phyloP scores from a whole-genome alignment of 2,329 filamentous ascomycete species.

The Colletotrichum sp. region DNA sequence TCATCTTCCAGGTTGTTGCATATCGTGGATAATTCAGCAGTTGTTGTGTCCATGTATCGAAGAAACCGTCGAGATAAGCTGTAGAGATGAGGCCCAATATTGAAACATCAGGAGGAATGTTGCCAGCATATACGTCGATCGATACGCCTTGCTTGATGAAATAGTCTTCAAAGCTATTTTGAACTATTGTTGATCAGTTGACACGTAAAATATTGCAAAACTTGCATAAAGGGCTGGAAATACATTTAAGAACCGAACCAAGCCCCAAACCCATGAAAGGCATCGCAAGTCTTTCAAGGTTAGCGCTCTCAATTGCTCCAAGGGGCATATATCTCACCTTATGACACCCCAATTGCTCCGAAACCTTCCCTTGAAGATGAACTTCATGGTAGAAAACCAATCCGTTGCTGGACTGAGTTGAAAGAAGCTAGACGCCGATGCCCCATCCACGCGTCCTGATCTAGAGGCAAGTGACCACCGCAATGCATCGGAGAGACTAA shows the following conservation, averaged over 20 bases:
- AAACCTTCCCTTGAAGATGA: background rate
- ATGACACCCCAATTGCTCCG: background rate
- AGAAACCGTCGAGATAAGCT: constrained; percentile 22
- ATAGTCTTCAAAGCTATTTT: constrained; percentile 20
- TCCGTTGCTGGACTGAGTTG: constrained; percentile 16
- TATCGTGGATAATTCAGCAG: constrained; percentile 23
- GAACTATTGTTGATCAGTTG: background rate
- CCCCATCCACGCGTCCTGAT: background rate
- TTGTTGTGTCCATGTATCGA: constrained; percentile 17
- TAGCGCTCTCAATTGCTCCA: background rate
- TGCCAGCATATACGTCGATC: constrained; percentile 23
- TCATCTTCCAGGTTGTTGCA: constrained; percentile 16
- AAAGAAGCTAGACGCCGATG: constrained; percentile 12
- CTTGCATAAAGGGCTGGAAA: background rate
- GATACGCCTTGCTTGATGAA: constrained; percentile 12
- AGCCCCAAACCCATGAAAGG: constrained; percentile 16
- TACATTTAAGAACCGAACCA: constrained; percentile 14
- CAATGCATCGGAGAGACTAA: constrained; percentile 5
- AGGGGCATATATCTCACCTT: background rate
- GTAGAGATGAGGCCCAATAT: constrained; percentile 11
- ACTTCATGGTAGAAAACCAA: constrained; percentile 16
- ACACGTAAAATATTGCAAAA: no score
- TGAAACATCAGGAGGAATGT: constrained; percentile 15
- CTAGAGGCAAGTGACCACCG: constrained; percentile 12
- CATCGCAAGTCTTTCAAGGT: background rate